Evolutionary conservation across 176 grass and related monocot genomes (phyloP).

Genomic region (Aegilops umbellulata): DNA sequence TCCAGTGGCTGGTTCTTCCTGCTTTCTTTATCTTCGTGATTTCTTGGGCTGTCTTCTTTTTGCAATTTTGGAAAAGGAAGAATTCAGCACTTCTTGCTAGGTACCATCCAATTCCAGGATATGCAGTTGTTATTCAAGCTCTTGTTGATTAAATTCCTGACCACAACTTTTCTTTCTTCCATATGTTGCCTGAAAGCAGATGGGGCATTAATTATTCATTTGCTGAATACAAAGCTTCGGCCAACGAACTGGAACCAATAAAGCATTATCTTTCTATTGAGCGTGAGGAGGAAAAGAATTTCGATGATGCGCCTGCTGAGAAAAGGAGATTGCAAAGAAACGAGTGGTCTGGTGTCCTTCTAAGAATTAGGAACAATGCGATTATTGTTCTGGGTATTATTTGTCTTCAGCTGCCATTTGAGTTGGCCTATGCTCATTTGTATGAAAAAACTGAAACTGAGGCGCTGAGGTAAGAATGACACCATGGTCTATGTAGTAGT

Average conservation of each 20-base stretch:
- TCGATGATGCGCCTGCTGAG: conserved; percentile 52
- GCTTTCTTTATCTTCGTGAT: conserved; percentile 90
- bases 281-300: conserved; percentile 53
- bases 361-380: conserved; percentile 86
- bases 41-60: conserved; percentile 92
- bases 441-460: conserved; percentile 79
- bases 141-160: conserved; percentile 13
- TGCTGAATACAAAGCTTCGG: conserved; percentile 72
- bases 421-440: conserved; percentile 96
- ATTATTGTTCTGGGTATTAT: conserved; percentile 91
- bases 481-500: background rate
- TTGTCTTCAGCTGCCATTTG: conserved; percentile 94
- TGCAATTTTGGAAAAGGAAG: conserved; percentile 99
- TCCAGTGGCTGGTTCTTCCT: conserved; percentile 96
- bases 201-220: conserved; percentile 97
- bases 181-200: conserved; percentile 39
- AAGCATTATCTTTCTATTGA: conserved; percentile 17
- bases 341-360: conserved; percentile 84
- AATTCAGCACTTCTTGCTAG: conserved; percentile 90
- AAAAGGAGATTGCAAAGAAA: conserved; percentile 84
- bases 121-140: background rate
- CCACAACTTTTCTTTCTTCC: background rate
- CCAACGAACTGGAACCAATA: conserved; percentile 45
- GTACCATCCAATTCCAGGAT: conserved; percentile 30
- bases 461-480: conserved; percentile 55